Base-by-base conservation (phyloP, 2,329 filamentous ascomycete species). In the Colletotrichum endophyticum region DNA sequence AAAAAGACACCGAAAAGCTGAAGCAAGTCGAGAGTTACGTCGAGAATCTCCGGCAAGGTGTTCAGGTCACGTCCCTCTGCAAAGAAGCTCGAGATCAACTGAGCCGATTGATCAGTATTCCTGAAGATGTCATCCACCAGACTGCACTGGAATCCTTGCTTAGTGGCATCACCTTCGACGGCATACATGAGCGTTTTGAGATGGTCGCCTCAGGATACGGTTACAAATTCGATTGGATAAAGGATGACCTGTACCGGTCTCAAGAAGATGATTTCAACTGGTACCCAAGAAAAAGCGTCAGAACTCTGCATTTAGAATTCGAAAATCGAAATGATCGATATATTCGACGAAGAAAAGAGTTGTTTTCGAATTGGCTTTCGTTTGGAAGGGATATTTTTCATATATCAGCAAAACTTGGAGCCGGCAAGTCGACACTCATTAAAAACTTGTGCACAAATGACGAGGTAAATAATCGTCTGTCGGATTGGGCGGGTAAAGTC, bases 91-190 rank as follows among this genome's bases (percentile, higher is more conserved):
- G 6, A 11, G 8, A 11, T 3, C 39, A 44, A 44, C 8, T 44
- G 5, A 44, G 5, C 8, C 2, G 1, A 11, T 44, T 44, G 5
- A 44, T 44, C 39, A 44, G 8, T 0, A 3, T 3, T 3, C 39
- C 19, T 3, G 16, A 44, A 11, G 39, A 1, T 44, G 19, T 11
- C 19, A 3, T 3, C 2, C 39, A 3, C 2, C 7, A n/a, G 6
- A 3, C 1, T 1, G 39, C 19, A 11, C 2, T 44, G 0, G 39
- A 44, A 44, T 44, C 39, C 1, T 44, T 34, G 4, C 6, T 36
- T 1, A 36, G 6, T 1, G 13, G 13, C 6, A 15, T 36, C 13
- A 7, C 13, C 13, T 36, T 36, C 13, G 34, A 44, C 39, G 39
- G 39, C 39, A 44, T 44, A 3, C 8, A 44, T 44, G 39, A 44